Evolutionary conservation across 345 rosid genomes (phyloP).

Genomic region (Erodium maritimum): DNA sequence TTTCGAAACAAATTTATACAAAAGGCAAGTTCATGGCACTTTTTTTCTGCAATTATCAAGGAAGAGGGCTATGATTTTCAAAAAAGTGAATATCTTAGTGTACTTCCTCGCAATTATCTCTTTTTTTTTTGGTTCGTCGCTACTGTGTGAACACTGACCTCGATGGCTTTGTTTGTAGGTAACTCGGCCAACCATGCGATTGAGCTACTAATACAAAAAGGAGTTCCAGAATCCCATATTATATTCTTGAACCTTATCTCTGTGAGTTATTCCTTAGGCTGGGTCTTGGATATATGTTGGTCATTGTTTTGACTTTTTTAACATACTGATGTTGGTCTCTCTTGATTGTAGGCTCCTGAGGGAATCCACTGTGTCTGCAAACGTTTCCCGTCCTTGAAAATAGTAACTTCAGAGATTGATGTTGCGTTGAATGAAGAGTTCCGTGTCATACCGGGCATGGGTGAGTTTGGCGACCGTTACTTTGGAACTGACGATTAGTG

Average conservation of each 20-base stretch:
- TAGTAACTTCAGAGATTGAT: conserved; percentile 94
- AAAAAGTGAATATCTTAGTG: no score
- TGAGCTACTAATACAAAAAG: conserved; percentile 71
- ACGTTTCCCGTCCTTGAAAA: conserved; percentile 73
- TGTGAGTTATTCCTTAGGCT: conserved; percentile 29
- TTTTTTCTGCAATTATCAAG: no score
- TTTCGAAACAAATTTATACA: no score
- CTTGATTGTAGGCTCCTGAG: conserved; percentile 61
- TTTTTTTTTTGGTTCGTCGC: no score
- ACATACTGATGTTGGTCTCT: not conserved
- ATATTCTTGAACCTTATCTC: conserved; percentile 91
- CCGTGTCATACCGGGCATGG: conserved; percentile 95
- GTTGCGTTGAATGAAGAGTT: conserved; percentile 71
- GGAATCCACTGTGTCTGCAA: conserved; percentile 89
- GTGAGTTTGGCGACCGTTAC: conserved; percentile 96
- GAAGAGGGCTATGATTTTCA: no score
- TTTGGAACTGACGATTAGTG: conserved; percentile 80
- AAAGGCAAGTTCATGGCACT: no score
- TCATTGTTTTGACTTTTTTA: not conserved
- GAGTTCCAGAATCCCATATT: conserved; percentile 94
- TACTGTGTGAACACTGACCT: no score
- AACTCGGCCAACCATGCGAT: conserved; percentile 95
- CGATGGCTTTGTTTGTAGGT: conserved; percentile 24
- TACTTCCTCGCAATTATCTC: no score
- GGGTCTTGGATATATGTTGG: not conserved